These are phyloP conservation scores for Sporothrix protearum DNA, from an alignment of 2,329 filamentous ascomycete species.

Conservation along the genomic window DNA sequence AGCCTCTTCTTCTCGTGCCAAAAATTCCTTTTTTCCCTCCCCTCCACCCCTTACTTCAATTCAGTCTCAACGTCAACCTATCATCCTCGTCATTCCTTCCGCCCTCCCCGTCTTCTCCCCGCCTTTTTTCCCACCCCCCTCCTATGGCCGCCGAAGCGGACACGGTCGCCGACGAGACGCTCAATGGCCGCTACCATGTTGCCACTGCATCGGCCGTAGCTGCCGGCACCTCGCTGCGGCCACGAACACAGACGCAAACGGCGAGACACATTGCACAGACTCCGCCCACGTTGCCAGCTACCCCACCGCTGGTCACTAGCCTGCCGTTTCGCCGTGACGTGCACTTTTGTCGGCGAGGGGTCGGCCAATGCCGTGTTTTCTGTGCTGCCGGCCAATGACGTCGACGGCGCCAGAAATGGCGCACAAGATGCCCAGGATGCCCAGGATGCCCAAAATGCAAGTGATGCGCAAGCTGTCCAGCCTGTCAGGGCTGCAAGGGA, in stretches of 20 bases:
- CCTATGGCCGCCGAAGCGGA: conserved; percentile 26
- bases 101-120: background rate
- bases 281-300: background rate
- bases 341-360: conserved; percentile 56
- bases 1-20: background rate
- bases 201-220: background rate
- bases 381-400: conserved; percentile 3
- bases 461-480: background rate
- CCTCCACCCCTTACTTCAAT: background rate
- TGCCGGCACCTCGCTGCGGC: background rate
- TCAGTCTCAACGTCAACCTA: background rate
- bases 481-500: background rate
- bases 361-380: conserved; percentile 71
- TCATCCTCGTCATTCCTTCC: background rate
- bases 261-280: background rate
- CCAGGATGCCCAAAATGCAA: too few species aligned
- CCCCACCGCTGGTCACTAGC: conserved; percentile 22
- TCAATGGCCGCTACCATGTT: conserved; percentile 17
- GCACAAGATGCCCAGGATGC: background rate
- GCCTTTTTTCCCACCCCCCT: background rate
- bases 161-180: conserved; percentile 16
- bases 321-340: conserved; percentile 33
- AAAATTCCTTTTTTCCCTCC: background rate
- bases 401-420: background rate
- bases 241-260: background rate